Percentiles rank a stretch among this genome's conserved stretches.
Evolutionary conservation across 129 eudicot species (phyloP).

Genomic region (Cynara cardunculus): DNA sequence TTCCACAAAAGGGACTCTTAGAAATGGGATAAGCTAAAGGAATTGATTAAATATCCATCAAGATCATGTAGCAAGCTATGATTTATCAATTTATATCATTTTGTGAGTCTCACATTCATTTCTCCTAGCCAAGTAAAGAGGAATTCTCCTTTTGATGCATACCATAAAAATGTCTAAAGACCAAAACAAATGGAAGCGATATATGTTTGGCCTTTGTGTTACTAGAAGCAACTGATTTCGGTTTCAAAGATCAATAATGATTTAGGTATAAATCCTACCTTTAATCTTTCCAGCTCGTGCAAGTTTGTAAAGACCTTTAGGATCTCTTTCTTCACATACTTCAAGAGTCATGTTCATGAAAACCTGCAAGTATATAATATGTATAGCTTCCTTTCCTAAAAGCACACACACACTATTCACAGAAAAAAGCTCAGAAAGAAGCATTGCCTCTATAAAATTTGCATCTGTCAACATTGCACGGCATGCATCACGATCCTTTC

Average conservation of each 20-base stretch:
- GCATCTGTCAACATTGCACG: slow-evolving; percentile 77
- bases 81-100: background rate
- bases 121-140: background rate
- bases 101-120: background rate
- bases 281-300: slow-evolving; percentile 96
- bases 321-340: slow-evolving; percentile 91
- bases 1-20: too few species aligned
- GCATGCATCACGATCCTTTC: slow-evolving; percentile 96
- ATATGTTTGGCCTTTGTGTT: background rate
- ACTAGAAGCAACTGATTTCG: background rate
- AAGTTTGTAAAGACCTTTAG: slow-evolving; percentile 97
- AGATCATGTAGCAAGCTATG: background rate
- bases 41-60: background rate
- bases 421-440: slow-evolving; percentile 7
- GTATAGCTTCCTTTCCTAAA: background rate
- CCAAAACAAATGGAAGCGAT: slow-evolving; percentile 5
- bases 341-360: slow-evolving; percentile 93
- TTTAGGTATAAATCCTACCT: slow-evolving; percentile 39
- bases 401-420: background rate
- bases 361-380: slow-evolving; percentile 43
- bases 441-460: slow-evolving; percentile 76
- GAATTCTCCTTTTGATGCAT: background rate
- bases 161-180: background rate
- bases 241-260: background rate
- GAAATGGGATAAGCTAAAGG: too few species aligned